Evolutionary conservation across 2,329 filamentous ascomycete species (phyloP), one percentile per base, ranked within the genome.

Genomic region (Rosellinia necatrix): DNA sequence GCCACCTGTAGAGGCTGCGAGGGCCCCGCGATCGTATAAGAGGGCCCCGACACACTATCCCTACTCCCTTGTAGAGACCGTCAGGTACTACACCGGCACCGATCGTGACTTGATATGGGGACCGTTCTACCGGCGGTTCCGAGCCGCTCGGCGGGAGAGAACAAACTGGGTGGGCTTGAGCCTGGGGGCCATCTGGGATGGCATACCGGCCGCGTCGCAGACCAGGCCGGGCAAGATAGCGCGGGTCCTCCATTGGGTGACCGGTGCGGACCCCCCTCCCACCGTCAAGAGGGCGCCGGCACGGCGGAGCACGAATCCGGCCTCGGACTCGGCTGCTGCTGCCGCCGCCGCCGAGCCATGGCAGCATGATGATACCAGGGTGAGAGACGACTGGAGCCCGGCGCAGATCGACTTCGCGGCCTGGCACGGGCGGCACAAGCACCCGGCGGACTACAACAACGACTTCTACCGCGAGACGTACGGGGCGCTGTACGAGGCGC

Each of bases 401-500:
- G 38, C 63, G 19, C 65, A 55, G 8, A 57, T 68, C 40, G 64
- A 70, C 42, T 64, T 70, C 30, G 27, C 29, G 2, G 17, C 27
- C 2, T 60, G 64, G 42, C 50, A 64, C 13, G 59, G 58, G 7
- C 43, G 42, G 21, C 2, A 8, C 1, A 40, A 43, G 32, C 68
- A 69, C 30, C 57, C 64, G 13, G 38, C 17, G 1, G 63, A 68
- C 35, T 68, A 66, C 24, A 44, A 57, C 25, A 61, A 70, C 29
- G 19, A 55, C 0, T 72, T 66, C 35, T 70, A 58, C 53, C 35
- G n/a, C 24, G 15, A 5, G 9, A 62, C 61, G 52, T 73, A 70
- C 41, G 5, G 32, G 3, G 61, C 68, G 12, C 48, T 77, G 9
- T 73, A 67, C 37, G 7, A 58, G 3, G 56, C 58, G 34, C 51